Conservation (phyloP, 495 filamentous ascomycete species). For the Lepraria neglecta region DNA sequence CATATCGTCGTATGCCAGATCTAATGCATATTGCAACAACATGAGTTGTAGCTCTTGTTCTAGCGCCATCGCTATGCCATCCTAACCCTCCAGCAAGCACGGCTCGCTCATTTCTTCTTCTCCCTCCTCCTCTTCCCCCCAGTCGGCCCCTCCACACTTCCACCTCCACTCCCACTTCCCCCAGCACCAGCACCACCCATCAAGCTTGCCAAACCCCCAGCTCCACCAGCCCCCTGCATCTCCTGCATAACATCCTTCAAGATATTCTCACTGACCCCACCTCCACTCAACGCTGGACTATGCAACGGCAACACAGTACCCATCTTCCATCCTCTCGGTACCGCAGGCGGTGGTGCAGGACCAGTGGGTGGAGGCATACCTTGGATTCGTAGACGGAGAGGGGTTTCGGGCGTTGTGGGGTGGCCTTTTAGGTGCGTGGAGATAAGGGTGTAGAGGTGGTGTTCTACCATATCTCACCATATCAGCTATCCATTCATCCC, state of each 20-base stretch:
- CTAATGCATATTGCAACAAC: neutral
- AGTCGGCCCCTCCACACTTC: slow-evolving; percentile 19
- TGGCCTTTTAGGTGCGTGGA: slow-evolving; percentile 65
- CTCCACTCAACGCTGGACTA: slow-evolving; percentile 80
- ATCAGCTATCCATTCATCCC: slow-evolving; percentile 5
- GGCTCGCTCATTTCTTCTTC: slow-evolving; percentile 16
- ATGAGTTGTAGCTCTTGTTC: neutral
- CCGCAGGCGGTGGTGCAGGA: slow-evolving; percentile 60
- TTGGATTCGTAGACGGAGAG: slow-evolving; percentile 58
- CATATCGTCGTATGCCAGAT: neutral
- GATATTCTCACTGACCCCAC: slow-evolving; percentile 92
- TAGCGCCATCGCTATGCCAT: slow-evolving; percentile 19
- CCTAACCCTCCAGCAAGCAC: neutral
- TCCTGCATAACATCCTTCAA: slow-evolving; percentile 97
- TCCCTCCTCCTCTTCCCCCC: slow-evolving; percentile 26
- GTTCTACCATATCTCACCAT: slow-evolving; percentile 42
- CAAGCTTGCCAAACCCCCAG: slow-evolving; percentile 74
- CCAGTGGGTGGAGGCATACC: slow-evolving; percentile 61
- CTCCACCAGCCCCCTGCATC: slow-evolving; percentile 55
- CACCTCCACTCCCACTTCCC: slow-evolving; percentile 10
- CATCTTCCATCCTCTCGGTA: slow-evolving; percentile 92
- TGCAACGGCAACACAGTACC: slow-evolving; percentile 75
- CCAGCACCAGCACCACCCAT: slow-evolving; percentile 42
- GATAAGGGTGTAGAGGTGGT: slow-evolving; percentile 76
- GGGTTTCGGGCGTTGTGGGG: slow-evolving; percentile 64